Evolutionary conservation across 371 early-diverging fungal genomes (phyloP), one percentile per base, ranked within the genome.

Genomic region (Mucor indicus): DNA sequence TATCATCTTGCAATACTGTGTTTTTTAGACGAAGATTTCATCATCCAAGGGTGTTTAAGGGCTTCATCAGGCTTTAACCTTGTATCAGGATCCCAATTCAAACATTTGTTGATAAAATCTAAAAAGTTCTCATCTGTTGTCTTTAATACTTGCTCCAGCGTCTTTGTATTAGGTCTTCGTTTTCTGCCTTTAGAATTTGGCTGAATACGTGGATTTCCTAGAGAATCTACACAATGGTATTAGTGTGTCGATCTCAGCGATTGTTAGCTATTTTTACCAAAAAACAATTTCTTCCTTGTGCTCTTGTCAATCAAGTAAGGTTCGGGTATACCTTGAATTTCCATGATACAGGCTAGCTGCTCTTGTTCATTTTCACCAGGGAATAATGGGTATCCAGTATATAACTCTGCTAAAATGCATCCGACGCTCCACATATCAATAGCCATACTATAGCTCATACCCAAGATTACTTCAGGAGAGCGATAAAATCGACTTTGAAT

Each of bases 401-500:
- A 78, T 24, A 99, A 77, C 59, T 99, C 99, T 23, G 89, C 93
- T 9, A 98, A 77, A 31, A 99, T 98, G 68, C 99, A 99, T 1
- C 99, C 99, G 16, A 98, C 67, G 43, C 89, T 89, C 99, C 99
- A 99, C 84, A 99, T 94, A 68, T 99, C 99, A 54, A 98, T 93
- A 8, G 91, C 82, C 57, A 78, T 88, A 48, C 79, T 83, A 64
- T 98, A 98, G 1, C 33, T 49, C 33, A 56, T 47, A 6, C 94
- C 96, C 40, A 97, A 61, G 31, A 98, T 93, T 11, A 98, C 96
- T 61, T 98, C 98, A 4, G 98, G 97, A 13, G 92, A 89, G 15
- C 99, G 86, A 64, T 98, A 98, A 75, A 95, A 98, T 31, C 98
- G 84, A 53, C 85, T 84, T 72, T 98, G 98, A 48, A 98, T 95